Evolutionary conservation across 768 basidiomycete species (phyloP), one percentile per base, ranked within the genome.

Genomic region (Cubamyces sp.): DNA sequence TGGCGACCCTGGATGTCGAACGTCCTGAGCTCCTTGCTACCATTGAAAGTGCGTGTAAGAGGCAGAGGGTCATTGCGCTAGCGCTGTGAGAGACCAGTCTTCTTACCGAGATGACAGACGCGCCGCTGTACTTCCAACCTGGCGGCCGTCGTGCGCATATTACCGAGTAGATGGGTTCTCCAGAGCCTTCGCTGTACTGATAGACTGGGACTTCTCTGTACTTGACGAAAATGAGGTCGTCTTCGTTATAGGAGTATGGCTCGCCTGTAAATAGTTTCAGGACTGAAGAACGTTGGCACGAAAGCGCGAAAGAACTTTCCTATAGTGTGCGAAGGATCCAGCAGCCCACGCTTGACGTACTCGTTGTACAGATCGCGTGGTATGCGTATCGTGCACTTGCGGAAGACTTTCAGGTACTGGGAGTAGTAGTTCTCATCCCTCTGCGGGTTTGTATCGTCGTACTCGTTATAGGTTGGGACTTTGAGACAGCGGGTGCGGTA

Each of bases 361-460:
- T 23, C 21, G 39, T 51, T 58, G 49, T 50, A 58, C 5, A 21
- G 9, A 2, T 50, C 46, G 5, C 23, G 12, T 15, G 46, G 19
- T 14, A 57, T 23, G 19, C 21, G 30, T 1, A 57, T 21, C 5
- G 14, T 5, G 34, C 18, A 11, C 56, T 57, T 58, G 16, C 57
- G 57, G 48, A 19, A 58, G 16, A 58, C 57, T 5, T 49, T 12
- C 1, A 50, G 15, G 16, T 41, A 51, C 16, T 58, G 40, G 11
- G 26, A 25, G 49, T 40, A 21, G 23, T 58, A 58, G 48, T 51
- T 50, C 5, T 49, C 39, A 15, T 58, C 37, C 9, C 47, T 41
- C 4, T 8, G 4, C 28, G 4, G 28, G 28, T 3, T 30, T 8
- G 28, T 25, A 25, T 50, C 42, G 48, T 51, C 50, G 57, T 40